Conservation (phyloP, 768 basidiomycete species). For the Auriscalpium orientale region DNA sequence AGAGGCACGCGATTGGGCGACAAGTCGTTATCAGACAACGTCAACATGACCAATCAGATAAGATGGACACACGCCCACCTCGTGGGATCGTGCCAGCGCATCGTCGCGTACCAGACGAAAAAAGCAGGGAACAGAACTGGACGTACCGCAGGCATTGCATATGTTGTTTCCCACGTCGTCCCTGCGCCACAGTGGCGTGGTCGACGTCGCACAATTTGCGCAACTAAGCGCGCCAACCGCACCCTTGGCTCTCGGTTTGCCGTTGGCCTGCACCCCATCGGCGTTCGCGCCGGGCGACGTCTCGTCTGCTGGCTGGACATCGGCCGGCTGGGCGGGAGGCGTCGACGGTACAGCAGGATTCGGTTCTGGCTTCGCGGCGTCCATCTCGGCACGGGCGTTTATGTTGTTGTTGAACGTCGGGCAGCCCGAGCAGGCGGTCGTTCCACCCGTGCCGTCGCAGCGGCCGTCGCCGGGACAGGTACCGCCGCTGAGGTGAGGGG, state of each 20-base stretch:
- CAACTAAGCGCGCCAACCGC: slow-evolving; percentile 74
- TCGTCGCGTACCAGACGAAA: not conserved
- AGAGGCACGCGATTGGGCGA: slow-evolving; percentile 3
- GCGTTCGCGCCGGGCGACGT: slow-evolving; percentile 6
- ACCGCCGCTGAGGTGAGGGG: slow-evolving; percentile 29
- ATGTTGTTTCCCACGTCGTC: slow-evolving; percentile 90
- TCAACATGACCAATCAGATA: slow-evolving; percentile 19
- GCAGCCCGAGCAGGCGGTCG: slow-evolving; percentile 88
- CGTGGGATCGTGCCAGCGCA: slow-evolving; percentile 10
- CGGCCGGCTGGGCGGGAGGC: slow-evolving; percentile 18
- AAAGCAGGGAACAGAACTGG: slow-evolving; percentile 1
- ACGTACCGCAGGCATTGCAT: slow-evolving; percentile 92
- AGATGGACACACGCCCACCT: slow-evolving; percentile 10
- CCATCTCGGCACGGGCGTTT: slow-evolving; percentile 33
- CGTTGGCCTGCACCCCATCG: slow-evolving; percentile 10
- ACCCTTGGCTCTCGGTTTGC: slow-evolving; percentile 1
- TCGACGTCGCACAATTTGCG: slow-evolving; percentile 83
- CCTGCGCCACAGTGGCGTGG: slow-evolving; percentile 84
- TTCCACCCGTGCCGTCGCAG: slow-evolving; percentile 96
- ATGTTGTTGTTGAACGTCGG: slow-evolving; percentile 92
- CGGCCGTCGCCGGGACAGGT: slow-evolving; percentile 99
- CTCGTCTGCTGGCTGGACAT: slow-evolving; percentile 4
- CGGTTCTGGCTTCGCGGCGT: slow-evolving; percentile 13
- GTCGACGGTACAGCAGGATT: slow-evolving; percentile 13
- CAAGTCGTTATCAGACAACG: slow-evolving; percentile 1